Evolutionary conservation across 805 yeast species (phyloP).

Genomic region (Wickerhamiella cacticola): DNA sequence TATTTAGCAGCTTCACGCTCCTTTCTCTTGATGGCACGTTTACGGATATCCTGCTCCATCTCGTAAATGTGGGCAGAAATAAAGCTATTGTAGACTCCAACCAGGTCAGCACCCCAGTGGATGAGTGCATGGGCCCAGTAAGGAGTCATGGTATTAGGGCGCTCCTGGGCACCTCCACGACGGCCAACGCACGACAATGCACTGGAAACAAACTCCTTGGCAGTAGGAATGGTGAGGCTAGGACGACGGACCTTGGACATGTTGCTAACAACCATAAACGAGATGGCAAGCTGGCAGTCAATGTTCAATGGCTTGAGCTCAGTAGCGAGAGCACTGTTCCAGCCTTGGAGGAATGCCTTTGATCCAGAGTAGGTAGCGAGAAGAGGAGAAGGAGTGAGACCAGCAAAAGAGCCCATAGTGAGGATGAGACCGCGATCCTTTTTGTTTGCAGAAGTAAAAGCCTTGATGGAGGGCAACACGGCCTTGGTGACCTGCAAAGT

Average conservation of each 20-base stretch:
- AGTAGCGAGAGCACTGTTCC: slow-evolving; percentile 83
- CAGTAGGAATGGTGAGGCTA: slow-evolving; percentile 66
- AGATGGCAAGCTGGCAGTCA: slow-evolving; percentile 75
- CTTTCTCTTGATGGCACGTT: slow-evolving; percentile 69
- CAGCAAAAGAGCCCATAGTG: slow-evolving; percentile 96
- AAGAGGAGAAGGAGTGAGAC: slow-evolving; percentile 81
- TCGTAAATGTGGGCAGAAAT: slow-evolving; percentile 56
- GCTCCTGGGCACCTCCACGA: slow-evolving; percentile 85
- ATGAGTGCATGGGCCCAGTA: slow-evolving; percentile 88
- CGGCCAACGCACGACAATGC: slow-evolving; percentile 62
- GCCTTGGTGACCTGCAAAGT: slow-evolving; percentile 74
- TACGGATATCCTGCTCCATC: slow-evolving; percentile 72
- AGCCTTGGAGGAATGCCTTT: slow-evolving; percentile 84
- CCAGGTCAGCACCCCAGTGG: slow-evolving; percentile 66
- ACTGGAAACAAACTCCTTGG: slow-evolving; percentile 65
- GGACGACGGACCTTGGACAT: slow-evolving; percentile 87
- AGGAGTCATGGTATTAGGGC: slow-evolving; percentile 78
- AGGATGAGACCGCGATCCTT: slow-evolving; percentile 52
- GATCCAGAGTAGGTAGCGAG: slow-evolving; percentile 94
- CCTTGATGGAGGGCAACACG: slow-evolving; percentile 58
- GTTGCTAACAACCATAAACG: slow-evolving; percentile 85
- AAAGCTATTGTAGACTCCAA: slow-evolving; percentile 66
- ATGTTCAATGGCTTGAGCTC: slow-evolving; percentile 58
- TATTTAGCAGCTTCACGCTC: slow-evolving; percentile 25
- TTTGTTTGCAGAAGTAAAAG: slow-evolving; percentile 35